These are phyloP conservation scores for Phellinidium pouzarii DNA, from an alignment of 1,284 basidiomycete genomes.

Conservation along the genomic window DNA sequence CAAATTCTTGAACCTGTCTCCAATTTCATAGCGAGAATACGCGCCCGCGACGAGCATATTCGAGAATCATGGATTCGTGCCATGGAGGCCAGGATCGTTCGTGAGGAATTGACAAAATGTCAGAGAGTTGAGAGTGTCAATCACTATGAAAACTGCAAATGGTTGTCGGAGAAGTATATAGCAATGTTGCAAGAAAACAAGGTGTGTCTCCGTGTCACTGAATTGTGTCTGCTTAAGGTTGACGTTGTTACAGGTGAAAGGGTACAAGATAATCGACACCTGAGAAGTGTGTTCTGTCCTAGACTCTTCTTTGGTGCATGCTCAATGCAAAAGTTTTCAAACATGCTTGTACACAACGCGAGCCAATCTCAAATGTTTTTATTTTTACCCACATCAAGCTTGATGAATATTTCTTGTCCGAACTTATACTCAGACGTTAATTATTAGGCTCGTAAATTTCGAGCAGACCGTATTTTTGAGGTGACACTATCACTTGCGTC, in stretches of 20 bases:
- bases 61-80: slow-evolving; percentile 92
- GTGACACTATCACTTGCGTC: slow-evolving; percentile 39
- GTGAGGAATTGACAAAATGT: slow-evolving; percentile 88
- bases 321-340: neutral
- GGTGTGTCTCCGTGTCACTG: slow-evolving; percentile 45
- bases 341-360: too few species aligned
- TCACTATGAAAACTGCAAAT: slow-evolving; percentile 84
- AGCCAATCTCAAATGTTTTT: too few species aligned
- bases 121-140: slow-evolving; percentile 90
- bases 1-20: neutral
- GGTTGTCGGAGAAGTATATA: slow-evolving; percentile 80
- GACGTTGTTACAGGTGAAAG: slow-evolving; percentile 37
- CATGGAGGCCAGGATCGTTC: slow-evolving; percentile 90
- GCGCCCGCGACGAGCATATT: slow-evolving; percentile 72
- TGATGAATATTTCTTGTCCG: too few species aligned
- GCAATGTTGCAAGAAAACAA: slow-evolving; percentile 79
- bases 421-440: neutral
- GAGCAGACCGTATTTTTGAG: neutral
- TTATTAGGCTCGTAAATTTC: neutral
- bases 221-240: neutral
- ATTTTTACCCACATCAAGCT: too few species aligned
- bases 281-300: too few species aligned
- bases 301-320: too few species aligned
- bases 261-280: slow-evolving; percentile 44
- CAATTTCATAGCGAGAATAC: slow-evolving; percentile 12